Evolutionary conservation across 306 rosid species (phyloP).

Genomic region (Erythrophleum fordii): DNA sequence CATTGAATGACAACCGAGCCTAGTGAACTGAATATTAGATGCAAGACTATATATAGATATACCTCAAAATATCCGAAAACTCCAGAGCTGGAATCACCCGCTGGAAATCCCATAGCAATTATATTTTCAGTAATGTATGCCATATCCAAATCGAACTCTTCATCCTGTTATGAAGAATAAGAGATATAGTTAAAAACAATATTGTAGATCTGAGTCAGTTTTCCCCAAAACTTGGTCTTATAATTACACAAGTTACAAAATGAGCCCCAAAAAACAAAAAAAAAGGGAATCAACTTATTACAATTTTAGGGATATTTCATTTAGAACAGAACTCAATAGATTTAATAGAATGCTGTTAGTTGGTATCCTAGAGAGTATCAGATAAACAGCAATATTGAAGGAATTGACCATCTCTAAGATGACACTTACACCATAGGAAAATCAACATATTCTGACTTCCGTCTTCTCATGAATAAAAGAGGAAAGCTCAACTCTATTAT

Average conservation of each 20-base stretch:
- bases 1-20: conserved; percentile 37
- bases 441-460: conserved; percentile 11
- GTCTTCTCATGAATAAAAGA: conserved; percentile 15
- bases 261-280: neutral
- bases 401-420: conserved; percentile 11
- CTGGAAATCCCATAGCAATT: conserved; percentile 96
- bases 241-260: neutral
- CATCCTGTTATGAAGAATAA: conserved; percentile 61
- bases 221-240: conserved; percentile 12
- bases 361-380: conserved; percentile 8
- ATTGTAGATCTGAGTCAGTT: conserved; percentile 16
- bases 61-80: conserved; percentile 92
- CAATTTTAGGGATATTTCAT: neutral
- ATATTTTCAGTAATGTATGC: conserved; percentile 89
- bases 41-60: conserved; percentile 27
- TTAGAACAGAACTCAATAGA: conserved; percentile 19
- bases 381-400: neutral
- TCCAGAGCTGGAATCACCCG: conserved; percentile 91
- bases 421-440: conserved; percentile 8
- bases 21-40: conserved; percentile 33
- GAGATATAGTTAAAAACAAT: conserved; percentile 24
- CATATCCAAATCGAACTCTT: conserved; percentile 90
- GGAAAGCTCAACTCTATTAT: conserved; percentile 9
- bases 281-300: neutral
- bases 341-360: conserved; percentile 27